Base-by-base conservation (phyloP, 805 yeast genomes). In the Sugiyamaella floridensis region DNA sequence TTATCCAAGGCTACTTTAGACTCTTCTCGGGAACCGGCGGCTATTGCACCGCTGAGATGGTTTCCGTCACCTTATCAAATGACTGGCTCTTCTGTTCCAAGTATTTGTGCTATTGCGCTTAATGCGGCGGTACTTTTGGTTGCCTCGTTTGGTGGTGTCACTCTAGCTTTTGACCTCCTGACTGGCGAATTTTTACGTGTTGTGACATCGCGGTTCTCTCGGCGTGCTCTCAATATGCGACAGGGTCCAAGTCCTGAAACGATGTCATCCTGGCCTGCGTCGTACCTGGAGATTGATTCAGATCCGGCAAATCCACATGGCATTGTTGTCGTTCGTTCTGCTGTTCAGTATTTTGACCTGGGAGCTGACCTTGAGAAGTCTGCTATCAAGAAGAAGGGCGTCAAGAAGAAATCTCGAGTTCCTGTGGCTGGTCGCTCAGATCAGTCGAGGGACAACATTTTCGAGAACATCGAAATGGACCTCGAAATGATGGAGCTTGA, bases 291-390 rank as follows among this genome's bases (percentile, higher is more conserved):
- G 19, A 49, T 65, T 7, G 68, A 66, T 51, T 57, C 64, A 1
- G 57, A 66, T 48, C 66, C 68, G 2, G 28, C 53, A 14, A 56
- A 58, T 18, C 59, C 67, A 20, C 66, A 66, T 9, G 67, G 64
- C 9, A 37, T 63, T 16, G 53, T 64, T 7, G 60, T 56, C 7
- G 63, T 65, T 7, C 55, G 61, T 9, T 59, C 63, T 4, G 51
- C 61, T 6, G 47, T 65, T 1, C 67, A 63, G 51, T 62, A 55
- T 50, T 60, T 66, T 45, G 68, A 66, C 50, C 47, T 65, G 26
- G 68, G 67, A 1, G 64, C 63, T 1, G 51, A 58, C 47, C 46
- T 44, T n/a, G 55, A 45, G 32, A 46, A 51, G 18, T 52, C 59
- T 11, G 45, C 47, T 12, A 51, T 58, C 34, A 58, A 58, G 51